Evolutionary conservation across 2,329 filamentous ascomycete species (phyloP).

Genomic region (Cyphellophora attinorum): DNA sequence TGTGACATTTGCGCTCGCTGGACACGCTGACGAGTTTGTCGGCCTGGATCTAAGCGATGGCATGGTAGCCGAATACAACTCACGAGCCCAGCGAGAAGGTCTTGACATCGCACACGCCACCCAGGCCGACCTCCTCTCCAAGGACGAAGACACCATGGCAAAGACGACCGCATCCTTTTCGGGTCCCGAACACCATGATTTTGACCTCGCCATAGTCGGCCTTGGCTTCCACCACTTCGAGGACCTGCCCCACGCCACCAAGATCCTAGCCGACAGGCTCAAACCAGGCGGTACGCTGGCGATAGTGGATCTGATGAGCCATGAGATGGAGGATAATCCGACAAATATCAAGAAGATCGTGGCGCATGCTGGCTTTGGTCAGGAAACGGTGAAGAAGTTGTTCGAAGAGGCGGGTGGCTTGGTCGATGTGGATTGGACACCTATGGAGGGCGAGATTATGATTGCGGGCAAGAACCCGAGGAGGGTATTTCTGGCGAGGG

Average conservation of each 20-base stretch:
- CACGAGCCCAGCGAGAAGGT: conserved; percentile 29
- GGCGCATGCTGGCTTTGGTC: conserved; percentile 56
- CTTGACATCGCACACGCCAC: conserved; percentile 24
- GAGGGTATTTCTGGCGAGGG: conserved; percentile 15
- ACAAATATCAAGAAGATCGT: conserved; percentile 42
- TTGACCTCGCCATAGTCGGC: conserved; percentile 58
- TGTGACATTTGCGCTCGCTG: conserved; percentile 41
- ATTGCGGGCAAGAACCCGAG: conserved; percentile 9
- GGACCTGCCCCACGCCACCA: conserved; percentile 51
- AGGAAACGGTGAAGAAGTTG: conserved; percentile 48
- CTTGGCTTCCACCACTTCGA: conserved; percentile 60
- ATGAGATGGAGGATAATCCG: conserved; percentile 23
- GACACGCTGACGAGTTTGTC: conserved; percentile 52
- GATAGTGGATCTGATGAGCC: conserved; percentile 58
- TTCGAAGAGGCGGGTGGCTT: conserved; percentile 55
- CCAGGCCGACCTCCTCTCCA: conserved; percentile 45
- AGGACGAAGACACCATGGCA: conserved; percentile 21
- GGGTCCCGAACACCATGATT: conserved; percentile 51
- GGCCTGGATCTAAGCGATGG: conserved; percentile 63
- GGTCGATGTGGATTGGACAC: conserved; percentile 18
- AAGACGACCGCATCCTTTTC: conserved; percentile 28
- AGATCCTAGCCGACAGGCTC: conserved; percentile 51
- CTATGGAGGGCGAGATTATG: conserved; percentile 12
- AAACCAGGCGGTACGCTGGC: conserved; percentile 57
- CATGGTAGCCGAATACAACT: conserved; percentile 62